Conservation (phyloP, 1,284 basidiomycete species). For the Rhodotorula sp. region DNA sequence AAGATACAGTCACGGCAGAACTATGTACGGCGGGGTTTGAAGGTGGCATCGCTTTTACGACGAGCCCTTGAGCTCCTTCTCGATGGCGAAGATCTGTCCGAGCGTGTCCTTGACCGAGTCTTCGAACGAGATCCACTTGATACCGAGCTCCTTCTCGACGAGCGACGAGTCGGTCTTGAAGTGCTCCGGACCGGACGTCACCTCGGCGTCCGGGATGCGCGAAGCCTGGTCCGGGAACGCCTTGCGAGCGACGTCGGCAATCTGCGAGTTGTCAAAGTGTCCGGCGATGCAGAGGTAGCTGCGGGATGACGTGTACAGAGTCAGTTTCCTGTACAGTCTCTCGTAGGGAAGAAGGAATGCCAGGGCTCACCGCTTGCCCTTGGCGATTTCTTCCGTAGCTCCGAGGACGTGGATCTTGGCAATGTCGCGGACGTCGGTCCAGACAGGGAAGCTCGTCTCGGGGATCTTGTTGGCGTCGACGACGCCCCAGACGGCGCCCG, state of each 20-base stretch:
- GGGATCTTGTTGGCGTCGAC: constrained; percentile 49
- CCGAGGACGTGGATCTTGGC: constrained; percentile 61
- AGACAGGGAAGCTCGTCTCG: constrained; percentile 46
- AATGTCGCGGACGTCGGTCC: constrained; percentile 64
- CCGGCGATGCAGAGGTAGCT: constrained; percentile 45
- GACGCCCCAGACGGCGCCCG: constrained; percentile 50
- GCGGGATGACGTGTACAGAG: not conserved
- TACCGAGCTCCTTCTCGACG: constrained; percentile 53
- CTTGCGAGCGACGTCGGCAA: constrained; percentile 43
- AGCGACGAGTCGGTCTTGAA: constrained; percentile 49
- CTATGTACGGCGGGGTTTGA: not conserved
- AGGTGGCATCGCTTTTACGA: not conserved
- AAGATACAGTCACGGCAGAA: not conserved
- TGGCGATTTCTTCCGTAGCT: constrained; percentile 58
- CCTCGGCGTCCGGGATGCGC: constrained; percentile 38
- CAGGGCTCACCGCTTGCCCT: constrained; percentile 55
- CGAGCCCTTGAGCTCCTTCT: constrained; percentile 24
- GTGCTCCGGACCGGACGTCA: constrained; percentile 16
- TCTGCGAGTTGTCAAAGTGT: constrained; percentile 37
- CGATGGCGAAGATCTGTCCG: constrained; percentile 22
- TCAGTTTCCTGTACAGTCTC: not conserved
- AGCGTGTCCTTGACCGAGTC: constrained; percentile 53
- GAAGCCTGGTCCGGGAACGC: constrained; percentile 39
- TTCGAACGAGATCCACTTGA: constrained; percentile 55
- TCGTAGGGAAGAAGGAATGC: not conserved